phyloP scores from a whole-genome alignment of 1,284 basidiomycete genomes.

The Heterobasidion irregulare region DNA sequence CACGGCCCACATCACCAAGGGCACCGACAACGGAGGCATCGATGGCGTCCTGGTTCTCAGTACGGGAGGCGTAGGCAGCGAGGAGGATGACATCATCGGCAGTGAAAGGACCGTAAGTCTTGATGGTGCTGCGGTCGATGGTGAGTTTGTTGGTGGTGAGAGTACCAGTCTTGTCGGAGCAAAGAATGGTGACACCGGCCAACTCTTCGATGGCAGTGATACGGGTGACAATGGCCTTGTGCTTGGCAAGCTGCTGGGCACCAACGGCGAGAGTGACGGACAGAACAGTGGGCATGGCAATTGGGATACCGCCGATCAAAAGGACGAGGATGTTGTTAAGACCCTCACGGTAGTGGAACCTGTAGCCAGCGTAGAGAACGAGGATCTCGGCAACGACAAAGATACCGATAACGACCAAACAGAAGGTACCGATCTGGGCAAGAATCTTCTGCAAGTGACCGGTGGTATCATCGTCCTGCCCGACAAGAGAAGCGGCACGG shows the following conservation, averaged over 20 bases:
- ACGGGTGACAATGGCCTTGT: slow-evolving; percentile 97
- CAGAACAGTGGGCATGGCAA: slow-evolving; percentile 96
- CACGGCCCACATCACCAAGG: slow-evolving; percentile 63
- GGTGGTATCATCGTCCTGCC: slow-evolving; percentile 91
- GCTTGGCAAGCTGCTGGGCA: slow-evolving; percentile 96
- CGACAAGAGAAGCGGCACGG: slow-evolving; percentile 91
- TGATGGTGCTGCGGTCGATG: slow-evolving; percentile 90
- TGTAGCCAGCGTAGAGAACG: slow-evolving; percentile 83
- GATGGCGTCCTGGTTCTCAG: slow-evolving; percentile 98
- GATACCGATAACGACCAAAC: slow-evolving; percentile 87
- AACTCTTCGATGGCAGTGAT: slow-evolving; percentile 98
- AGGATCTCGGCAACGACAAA: slow-evolving; percentile 89
- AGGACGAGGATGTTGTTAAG: slow-evolving; percentile 95
- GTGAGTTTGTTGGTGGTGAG: slow-evolving; percentile 99
- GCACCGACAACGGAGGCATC: slow-evolving; percentile 83
- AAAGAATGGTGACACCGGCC: slow-evolving; percentile 94
- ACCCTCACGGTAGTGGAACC: slow-evolving; percentile 86
- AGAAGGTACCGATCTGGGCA: slow-evolving; percentile 94
- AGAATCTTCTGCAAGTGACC: slow-evolving; percentile 98
- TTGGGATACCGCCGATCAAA: slow-evolving; percentile 97
- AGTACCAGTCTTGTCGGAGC: slow-evolving; percentile 97
- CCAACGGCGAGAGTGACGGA: slow-evolving; percentile 97
- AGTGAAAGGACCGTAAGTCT: slow-evolving; percentile 85
- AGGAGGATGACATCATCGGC: slow-evolving; percentile 89
- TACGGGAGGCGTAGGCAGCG: slow-evolving; percentile 93